These are phyloP conservation scores for rapeseed (Brassica napus) DNA, from an alignment of 345 rosid species.

Conservation along the genomic window Da-Ae NC_063442.1:8903001-8903500, in stretches of 20 bases:
- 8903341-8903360: no score
- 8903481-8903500: constrained; percentile 24
- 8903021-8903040: constrained; percentile 28
- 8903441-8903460: constrained; percentile 40
- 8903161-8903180: neutral
- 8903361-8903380: no score
- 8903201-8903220: constrained; percentile 20
- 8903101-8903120: constrained; percentile 28
- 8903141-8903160: neutral
- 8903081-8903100: neutral
- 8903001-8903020: constrained; percentile 29
- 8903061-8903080: no score
- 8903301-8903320: no score
- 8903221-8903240: constrained; percentile 14
- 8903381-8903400: neutral
- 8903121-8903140: neutral
- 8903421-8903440: constrained; percentile 12
- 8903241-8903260: neutral
- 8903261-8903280: constrained; percentile 17
- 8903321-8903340: no score
- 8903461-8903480: constrained; percentile 7
- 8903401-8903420: constrained; percentile 9
- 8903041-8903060: constrained; percentile 9
- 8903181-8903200: constrained; percentile 20
- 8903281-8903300: neutral